phyloP scores from a whole-genome alignment of 345 rosid genomes.

The Pistacia integerrima region DNA sequence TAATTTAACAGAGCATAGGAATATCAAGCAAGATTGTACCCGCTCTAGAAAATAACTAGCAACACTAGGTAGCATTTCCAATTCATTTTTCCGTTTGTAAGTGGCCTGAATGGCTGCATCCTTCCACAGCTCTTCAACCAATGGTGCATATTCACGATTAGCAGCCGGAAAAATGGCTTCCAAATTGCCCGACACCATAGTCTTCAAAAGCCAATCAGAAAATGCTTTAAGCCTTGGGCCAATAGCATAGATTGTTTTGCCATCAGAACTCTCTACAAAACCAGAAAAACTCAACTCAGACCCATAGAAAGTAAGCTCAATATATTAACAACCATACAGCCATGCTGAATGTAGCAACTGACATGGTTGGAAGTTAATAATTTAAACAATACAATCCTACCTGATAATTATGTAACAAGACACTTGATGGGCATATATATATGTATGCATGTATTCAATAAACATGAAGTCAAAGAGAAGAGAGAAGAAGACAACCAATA shows the following conservation, averaged over 20 bases:
- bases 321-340: not conserved
- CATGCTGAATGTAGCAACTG: conserved; percentile 5
- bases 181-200: conserved; percentile 86
- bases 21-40: conserved; percentile 51
- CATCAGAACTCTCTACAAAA: conserved; percentile 45
- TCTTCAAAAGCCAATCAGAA: conserved; percentile 94
- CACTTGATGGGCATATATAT: conserved; percentile 1
- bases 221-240: conserved; percentile 86
- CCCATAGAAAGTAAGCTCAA: not conserved
- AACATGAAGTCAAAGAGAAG: conserved; percentile 1
- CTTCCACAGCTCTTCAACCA: conserved; percentile 90
- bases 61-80: conserved; percentile 82
- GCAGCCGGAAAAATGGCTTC: conserved; percentile 93
- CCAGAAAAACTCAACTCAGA: conserved; percentile 17
- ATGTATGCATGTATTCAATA: not conserved
- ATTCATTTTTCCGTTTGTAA: conserved; percentile 71
- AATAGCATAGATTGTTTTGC: conserved; percentile 59
- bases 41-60: conserved; percentile 85
- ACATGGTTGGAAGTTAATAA: not conserved
- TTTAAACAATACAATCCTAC: not conserved
- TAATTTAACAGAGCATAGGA: conserved; percentile 6
- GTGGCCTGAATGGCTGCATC: conserved; percentile 86
- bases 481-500: conserved; percentile 5
- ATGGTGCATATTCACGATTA: conserved; percentile 94
- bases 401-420: not conserved